Base-by-base conservation (phyloP, 2,329 filamentous ascomycete genomes). In the Mycosphaerella arachidis region DNA sequence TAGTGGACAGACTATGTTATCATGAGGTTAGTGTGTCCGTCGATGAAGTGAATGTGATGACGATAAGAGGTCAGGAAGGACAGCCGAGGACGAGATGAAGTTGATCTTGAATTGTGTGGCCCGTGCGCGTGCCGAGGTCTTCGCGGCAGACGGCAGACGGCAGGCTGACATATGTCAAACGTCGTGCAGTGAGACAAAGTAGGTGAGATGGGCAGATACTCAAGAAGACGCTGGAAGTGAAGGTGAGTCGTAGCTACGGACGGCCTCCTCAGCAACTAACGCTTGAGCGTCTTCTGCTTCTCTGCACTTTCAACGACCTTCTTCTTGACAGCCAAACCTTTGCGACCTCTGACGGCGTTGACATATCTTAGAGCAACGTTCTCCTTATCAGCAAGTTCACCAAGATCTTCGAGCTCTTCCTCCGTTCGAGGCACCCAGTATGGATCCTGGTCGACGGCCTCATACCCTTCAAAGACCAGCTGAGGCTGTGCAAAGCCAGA, bases 361-460 rank as follows among this genome's bases (percentile, higher is more conserved):
- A 99, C 92, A 79, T 97, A 97, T 72, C 90, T 80, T 84, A 95
- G 96, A 27, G 94, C 94, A 54, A 97, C 90, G 76, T 97, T 97
- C 81, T 97, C 94, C 71, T 85, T 85, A 77, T 99, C 94, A 4
- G 91, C 94, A 73, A 93, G 79, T 80, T 97, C 93, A 29, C 94
- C 94, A 62, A 99, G 78, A 79, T 99, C 94, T 81, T 99, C 94
- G 55, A 99, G 77, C 71, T 99, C 91, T 73, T 97, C 94, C 72
- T 97, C 94, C 0, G 93, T 97, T 66, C 91, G 92, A 1, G 94
- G 94, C 51, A 96, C 92, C 94, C 94, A 99, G 79, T 95, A 96
- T 0, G 94, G 94, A 78, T 99, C 94, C 76, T 97, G 89, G 73
- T 97, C 92, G 1, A 97, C 81, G 67, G 96, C 84, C 75, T 97